phyloP scores from a whole-genome alignment of 768 basidiomycete genomes.

The Tremella yokohamensis region DNA sequence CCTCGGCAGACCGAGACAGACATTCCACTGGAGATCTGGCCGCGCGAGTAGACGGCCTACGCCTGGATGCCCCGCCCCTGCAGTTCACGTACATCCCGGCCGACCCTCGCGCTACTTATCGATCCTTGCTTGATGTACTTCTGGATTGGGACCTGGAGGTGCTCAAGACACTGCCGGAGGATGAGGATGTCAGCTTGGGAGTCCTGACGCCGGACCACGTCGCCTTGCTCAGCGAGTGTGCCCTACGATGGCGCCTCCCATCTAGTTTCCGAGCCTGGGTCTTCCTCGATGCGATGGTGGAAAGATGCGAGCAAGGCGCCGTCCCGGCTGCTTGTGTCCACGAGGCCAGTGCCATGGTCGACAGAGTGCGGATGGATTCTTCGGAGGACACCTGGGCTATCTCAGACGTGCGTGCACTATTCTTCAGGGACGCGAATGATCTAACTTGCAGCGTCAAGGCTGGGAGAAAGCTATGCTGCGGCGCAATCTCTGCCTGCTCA shows the following conservation, averaged over 20 bases:
- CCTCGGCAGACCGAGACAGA: constrained; percentile 23
- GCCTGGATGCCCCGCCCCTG: constrained; percentile 47
- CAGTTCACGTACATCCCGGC: constrained; percentile 88
- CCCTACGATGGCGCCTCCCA: constrained; percentile 81
- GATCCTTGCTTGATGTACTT: constrained; percentile 74
- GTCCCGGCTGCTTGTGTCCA: constrained; percentile 93
- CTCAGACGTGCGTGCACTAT: constrained; percentile 65
- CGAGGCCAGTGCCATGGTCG: constrained; percentile 74
- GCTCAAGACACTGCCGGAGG: constrained; percentile 80
- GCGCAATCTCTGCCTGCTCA: constrained; percentile 21
- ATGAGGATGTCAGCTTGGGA: constrained; percentile 89
- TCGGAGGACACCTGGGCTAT: constrained; percentile 72
- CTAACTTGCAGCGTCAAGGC: constrained; percentile 19
- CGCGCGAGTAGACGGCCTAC: constrained; percentile 12
- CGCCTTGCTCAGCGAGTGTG: constrained; percentile 81
- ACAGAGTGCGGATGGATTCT: constrained; percentile 67
- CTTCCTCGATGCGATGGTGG: constrained; percentile 79
- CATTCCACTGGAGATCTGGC: constrained; percentile 19
- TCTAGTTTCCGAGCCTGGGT: constrained; percentile 71
- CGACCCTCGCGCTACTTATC: constrained; percentile 79
- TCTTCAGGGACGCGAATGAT: neutral
- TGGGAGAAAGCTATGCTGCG: constrained; percentile 12
- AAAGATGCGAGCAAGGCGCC: constrained; percentile 80
- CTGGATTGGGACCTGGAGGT: constrained; percentile 79
- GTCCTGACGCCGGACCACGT: constrained; percentile 77